phyloP scores from a whole-genome alignment of 2,329 filamentous ascomycete genomes.

The Monilinia laxa region DNA sequence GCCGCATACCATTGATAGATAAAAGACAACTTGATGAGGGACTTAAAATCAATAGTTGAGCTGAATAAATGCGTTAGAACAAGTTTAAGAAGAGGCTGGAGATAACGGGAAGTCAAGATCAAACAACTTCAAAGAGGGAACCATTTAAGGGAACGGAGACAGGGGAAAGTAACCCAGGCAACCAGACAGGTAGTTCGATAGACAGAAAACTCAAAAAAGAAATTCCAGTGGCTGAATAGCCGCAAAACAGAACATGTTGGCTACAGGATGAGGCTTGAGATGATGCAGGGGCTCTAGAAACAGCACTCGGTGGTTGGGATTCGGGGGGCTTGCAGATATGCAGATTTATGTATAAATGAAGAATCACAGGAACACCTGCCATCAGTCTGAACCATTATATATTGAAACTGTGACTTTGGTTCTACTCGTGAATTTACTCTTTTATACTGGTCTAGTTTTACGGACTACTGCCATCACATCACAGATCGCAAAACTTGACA shows the following conservation, averaged over 20 bases:
- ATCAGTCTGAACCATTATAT: background rate
- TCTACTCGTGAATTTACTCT: background rate
- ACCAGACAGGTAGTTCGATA: background rate
- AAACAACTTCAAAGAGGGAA: background rate
- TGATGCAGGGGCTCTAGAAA: background rate
- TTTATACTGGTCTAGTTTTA: too few species aligned
- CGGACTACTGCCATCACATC: background rate
- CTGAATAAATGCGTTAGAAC: conserved; percentile 3
- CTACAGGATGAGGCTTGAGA: background rate
- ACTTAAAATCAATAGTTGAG: background rate
- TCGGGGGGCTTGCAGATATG: background rate
- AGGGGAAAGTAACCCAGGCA: too few species aligned
- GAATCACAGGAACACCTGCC: background rate
- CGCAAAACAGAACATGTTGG: background rate
- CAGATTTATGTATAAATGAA: background rate
- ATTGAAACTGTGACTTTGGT: background rate
- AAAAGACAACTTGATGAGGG: background rate
- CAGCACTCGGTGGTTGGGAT: background rate
- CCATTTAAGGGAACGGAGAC: too few species aligned
- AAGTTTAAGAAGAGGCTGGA: background rate
- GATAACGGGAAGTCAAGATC: background rate
- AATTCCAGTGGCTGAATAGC: background rate
- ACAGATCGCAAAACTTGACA: background rate
- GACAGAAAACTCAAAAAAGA: background rate
- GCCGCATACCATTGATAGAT: background rate